Percentiles rank a stretch among this genome's conserved stretches.
Evolutionary conservation across 2,329 filamentous ascomycete species (phyloP).

Genomic region (Talaromyces piceae): DNA sequence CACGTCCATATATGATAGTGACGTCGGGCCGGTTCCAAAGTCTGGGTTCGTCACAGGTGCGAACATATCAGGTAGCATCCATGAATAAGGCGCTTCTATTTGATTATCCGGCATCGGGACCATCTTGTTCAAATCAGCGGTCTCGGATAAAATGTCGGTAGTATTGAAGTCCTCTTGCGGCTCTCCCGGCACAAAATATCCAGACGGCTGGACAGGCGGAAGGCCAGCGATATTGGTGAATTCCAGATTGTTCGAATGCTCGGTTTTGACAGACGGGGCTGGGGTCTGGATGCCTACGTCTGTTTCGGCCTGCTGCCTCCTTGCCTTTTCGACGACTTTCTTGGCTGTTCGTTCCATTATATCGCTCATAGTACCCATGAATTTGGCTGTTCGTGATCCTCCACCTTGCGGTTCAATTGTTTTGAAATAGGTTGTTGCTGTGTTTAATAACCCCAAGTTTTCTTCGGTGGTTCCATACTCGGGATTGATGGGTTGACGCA

Average conservation of each 20-base stretch:
- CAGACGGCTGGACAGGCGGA: neutral
- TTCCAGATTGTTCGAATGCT: neutral
- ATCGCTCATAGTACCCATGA: conserved; percentile 82
- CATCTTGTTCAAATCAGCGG: conserved; percentile 3
- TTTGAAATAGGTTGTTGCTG: conserved; percentile 81
- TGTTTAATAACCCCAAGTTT: conserved; percentile 77
- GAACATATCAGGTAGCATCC: conserved; percentile 2
- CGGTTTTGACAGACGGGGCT: neutral
- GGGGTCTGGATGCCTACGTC: neutral
- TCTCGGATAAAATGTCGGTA: neutral
- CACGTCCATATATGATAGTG: neutral
- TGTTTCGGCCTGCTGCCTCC: conserved; percentile 55
- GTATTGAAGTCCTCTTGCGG: neutral
- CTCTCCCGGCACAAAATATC: neutral
- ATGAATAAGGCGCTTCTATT: conserved; percentile 1
- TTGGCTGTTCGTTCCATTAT: conserved; percentile 90
- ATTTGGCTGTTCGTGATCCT: conserved; percentile 74
- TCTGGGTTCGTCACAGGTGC: neutral
- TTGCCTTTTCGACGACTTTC: conserved; percentile 76
- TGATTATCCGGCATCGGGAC: conserved; percentile 1
- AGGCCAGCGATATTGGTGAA: neutral
- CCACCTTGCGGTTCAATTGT: conserved; percentile 71
- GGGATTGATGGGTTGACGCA: conserved; percentile 81
- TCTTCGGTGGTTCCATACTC: conserved; percentile 56
- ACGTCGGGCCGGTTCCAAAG: neutral